Evolutionary conservation across 225 moss, liverwort and hornwort species (phyloP), one percentile per base, ranked within the genome.

Genomic region (Polytrichum formosum): DNA sequence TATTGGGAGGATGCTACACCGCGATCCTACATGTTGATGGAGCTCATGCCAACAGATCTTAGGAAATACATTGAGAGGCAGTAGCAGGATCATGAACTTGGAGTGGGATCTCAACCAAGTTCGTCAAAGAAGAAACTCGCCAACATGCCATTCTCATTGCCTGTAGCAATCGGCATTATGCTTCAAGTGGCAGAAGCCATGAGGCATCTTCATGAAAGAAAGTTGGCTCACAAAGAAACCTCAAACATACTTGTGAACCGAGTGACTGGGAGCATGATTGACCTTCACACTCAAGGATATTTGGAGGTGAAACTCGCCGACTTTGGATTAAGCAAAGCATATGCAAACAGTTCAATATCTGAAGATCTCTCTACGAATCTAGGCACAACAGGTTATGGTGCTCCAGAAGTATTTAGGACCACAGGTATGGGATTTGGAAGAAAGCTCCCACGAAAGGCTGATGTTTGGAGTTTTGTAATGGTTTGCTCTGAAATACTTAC

Each of bases 151-250:
- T 77, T 77, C 26, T 54, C 60, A 13, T 61, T 70, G 13, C 22
- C 65, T 25, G 70, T 69, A 16, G 65, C 74, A 20, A 74, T 73
- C 0, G 70, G 74, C 74, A 70, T 17, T n/a, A 78, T 74, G 78
- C 70, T 78, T 74, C 78, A 78, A 61, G 65, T 70, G 25, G 70
- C 74, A 4, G 1, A 78, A 53, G 73, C 73, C 2, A 70, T 78
- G 70, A 35, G 63, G 16, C 1, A 67, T 4, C 5, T 77, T 0
- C 67, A 72, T 77, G 61, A 29, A 18, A 53, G 20, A 18, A 20
- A 35, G 1, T 18, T 67, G 29, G 26, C 62, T 0, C 77, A 72
- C 6, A 54, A 74, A 74, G 78, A 78, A 5, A 56, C 73, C 31
- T 26, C 22, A 1, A 78, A 78, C 25, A 58, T 78, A 6, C 69